A percentile compares a stretch with the other conserved stretches of the same genome.
These are phyloP conservation scores for Psilocybe tampanensis DNA, from an alignment of 768 basidiomycete species.

Conservation along the genomic window DNA sequence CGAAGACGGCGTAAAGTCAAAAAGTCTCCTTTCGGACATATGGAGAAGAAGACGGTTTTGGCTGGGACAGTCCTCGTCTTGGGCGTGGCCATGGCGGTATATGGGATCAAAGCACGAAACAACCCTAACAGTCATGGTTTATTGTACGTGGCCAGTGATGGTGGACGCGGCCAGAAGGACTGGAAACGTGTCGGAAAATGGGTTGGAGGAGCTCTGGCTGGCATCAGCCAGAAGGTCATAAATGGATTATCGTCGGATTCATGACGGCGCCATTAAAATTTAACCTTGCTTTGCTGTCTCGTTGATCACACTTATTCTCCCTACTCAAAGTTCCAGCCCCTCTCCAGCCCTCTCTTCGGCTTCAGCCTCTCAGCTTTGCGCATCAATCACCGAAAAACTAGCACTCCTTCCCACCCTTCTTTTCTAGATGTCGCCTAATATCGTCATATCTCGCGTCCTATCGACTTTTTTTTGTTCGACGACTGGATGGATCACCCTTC, in stretches of 20 bases:
- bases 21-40: constrained; percentile 25
- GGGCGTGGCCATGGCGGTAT: constrained; percentile 70
- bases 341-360: too few relatives aligned
- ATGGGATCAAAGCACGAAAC: constrained; percentile 39
- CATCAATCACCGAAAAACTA: too few relatives aligned
- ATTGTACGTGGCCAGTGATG: constrained; percentile 23
- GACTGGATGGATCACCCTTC: too few relatives aligned
- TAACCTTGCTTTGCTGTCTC: background rate
- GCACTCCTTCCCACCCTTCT: too few relatives aligned
- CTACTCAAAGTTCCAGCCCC: background rate
- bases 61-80: constrained; percentile 70
- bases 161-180: constrained; percentile 24
- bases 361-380: too few relatives aligned
- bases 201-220: constrained; percentile 24
- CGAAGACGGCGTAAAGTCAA: constrained; percentile 23
- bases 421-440: background rate
- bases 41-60: constrained; percentile 49
- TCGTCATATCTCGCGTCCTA: background rate
- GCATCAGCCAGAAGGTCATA: constrained; percentile 22
- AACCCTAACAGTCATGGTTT: constrained; percentile 17
- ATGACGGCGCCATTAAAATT: background rate
- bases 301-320: background rate
- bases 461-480: background rate
- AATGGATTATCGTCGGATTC: constrained; percentile 10
- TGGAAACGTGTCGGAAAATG: constrained; percentile 23